Base-by-base conservation (phyloP, 441 rosid species). In the Caryocar brasiliense region DNA sequence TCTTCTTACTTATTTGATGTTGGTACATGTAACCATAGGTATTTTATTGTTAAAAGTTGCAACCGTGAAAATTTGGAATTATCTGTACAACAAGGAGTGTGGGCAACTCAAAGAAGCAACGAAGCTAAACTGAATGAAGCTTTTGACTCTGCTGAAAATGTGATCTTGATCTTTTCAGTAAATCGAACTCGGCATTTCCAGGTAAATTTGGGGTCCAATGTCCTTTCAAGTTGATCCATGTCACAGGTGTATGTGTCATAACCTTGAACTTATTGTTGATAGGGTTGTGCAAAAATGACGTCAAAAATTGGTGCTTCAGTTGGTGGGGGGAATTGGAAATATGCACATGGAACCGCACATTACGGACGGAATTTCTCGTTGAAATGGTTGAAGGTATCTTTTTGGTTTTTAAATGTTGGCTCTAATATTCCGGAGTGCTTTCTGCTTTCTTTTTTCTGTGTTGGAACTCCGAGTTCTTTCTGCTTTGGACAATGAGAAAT, bases 241-340 rank as follows among this genome's bases (percentile, higher is more conserved):
- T 34, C 33, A 47, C 33, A 2, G 17, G 17, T 41, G 40, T 46
- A 48, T 23, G 45, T 46, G 25, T 51, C 33, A 2, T 67, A 25
- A 52, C 47, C 32, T 51, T 38, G 30, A 28, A 46, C 51, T 30
- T 40, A 34, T 68, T 58, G 22, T 47, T 72, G 29, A 15, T 53
- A 89, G 99, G 99, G 99, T 44, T 93, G 99, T 73, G 99, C 99
- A 57, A 93, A 88, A 74, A 92, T 92, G 99, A 79, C 85, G 51
- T 83, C 97, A 21, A 86, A 83, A 69, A 92, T 88, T 56, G 95
- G 99, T 68, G 97, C 90, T 58, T 63, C 83, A 65, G 75, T 75
- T 62, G 82, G 78, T 67, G 95, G 95, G 33, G 99, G 99, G 23
- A 92, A 88, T 61, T 88, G 97, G 99, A 86, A 92, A 74, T 85